A percentile compares a stretch with the other conserved stretches of the same genome.
These are phyloP conservation scores for Diacronema lutheri DNA, from an alignment of 78 protist species.

Conservation along the genomic window DNA sequence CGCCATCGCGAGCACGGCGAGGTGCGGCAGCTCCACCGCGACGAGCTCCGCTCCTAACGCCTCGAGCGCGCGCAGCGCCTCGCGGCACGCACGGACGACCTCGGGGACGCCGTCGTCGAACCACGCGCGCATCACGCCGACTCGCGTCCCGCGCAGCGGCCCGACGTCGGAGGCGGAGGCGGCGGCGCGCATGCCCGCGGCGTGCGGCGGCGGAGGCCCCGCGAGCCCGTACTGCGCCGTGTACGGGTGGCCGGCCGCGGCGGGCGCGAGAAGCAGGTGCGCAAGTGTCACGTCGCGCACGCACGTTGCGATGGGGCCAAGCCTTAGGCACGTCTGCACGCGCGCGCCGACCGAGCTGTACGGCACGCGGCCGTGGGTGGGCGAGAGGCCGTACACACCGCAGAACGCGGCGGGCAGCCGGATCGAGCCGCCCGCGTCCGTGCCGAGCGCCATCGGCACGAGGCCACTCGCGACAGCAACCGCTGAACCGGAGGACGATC, in stretches of 20 bases:
- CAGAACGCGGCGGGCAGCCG: conserved; percentile 64
- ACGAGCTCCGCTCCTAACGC: conserved; percentile 34
- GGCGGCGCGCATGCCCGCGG: too few species aligned
- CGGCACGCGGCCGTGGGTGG: not conserved
- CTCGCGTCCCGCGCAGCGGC: too few species aligned
- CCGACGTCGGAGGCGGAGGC: too few species aligned
- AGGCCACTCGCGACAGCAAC: conserved; percentile 51
- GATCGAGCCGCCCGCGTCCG: conserved; percentile 74
- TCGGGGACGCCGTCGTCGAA: too few species aligned
- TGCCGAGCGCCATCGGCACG: conserved; percentile 54
- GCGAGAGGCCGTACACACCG: conserved; percentile 49
- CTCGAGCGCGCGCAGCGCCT: too few species aligned
- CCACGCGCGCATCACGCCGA: too few species aligned
- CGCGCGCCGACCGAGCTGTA: not conserved
- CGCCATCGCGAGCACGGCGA: conserved; percentile 31
- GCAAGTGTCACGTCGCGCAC: not conserved
- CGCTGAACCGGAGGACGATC: conserved; percentile 64
- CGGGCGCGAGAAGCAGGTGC: not conserved
- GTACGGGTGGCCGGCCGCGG: not conserved
- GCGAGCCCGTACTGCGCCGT: too few species aligned
- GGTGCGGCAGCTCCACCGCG: conserved; percentile 24
- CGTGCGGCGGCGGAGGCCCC: too few species aligned
- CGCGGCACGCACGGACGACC: too few species aligned
- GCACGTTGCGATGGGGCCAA: not conserved
- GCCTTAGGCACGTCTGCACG: not conserved